Evolutionary conservation across 768 basidiomycete species (phyloP).

Genomic region (Suillus brevipes): DNA sequence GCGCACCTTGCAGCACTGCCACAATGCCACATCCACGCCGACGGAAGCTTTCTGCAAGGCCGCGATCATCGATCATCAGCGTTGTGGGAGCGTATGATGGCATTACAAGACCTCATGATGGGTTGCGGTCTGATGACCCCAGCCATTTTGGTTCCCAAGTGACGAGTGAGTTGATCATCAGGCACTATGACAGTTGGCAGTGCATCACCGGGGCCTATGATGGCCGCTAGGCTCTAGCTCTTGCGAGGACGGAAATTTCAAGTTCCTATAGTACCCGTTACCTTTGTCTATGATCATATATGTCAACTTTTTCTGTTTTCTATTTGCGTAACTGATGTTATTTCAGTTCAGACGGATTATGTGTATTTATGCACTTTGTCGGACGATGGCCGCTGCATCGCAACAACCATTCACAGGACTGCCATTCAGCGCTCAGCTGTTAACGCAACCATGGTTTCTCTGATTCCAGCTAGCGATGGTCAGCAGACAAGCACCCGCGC

Average conservation of each 20-base stretch:
- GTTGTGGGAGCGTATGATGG: too few relatives aligned
- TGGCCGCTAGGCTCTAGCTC: too few relatives aligned
- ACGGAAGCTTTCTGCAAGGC: not conserved
- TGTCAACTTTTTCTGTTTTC: not conserved
- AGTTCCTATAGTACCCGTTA: not conserved
- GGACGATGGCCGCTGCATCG: too few relatives aligned
- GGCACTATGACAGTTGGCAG: too few relatives aligned
- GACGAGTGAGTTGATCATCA: too few relatives aligned
- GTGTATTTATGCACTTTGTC: not conserved
- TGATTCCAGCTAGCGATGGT: not conserved
- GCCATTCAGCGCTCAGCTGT: not conserved
- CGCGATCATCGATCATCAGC: not conserved
- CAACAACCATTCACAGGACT: not conserved
- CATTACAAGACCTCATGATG: too few relatives aligned
- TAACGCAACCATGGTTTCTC: not conserved
- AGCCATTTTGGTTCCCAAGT: too few relatives aligned
- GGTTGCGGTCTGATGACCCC: too few relatives aligned
- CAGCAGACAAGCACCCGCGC: constrained; percentile 4
- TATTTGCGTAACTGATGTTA: not conserved
- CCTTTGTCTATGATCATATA: not conserved
- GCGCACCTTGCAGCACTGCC: not conserved
- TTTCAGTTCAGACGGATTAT: not conserved
- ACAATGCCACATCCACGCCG: not conserved
- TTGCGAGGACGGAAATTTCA: too few relatives aligned
- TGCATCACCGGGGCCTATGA: too few relatives aligned